Evolutionary conservation across 1,139 yeast species (phyloP).

Genomic region (Sugiyamaella novakii): DNA sequence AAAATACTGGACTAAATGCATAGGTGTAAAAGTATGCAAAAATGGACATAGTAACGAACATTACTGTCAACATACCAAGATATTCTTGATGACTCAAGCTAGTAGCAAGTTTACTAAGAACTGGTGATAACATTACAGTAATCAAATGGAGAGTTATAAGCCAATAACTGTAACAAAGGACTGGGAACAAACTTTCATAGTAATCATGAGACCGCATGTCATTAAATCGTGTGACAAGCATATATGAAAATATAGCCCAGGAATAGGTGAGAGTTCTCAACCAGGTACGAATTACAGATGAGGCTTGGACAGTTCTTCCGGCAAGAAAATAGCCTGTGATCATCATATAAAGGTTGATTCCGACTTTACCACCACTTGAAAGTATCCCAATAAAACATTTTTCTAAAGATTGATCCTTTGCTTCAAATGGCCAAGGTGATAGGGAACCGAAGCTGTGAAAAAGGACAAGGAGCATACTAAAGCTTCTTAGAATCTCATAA

Average conservation of each 20-base stretch:
- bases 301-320: constrained; percentile 5
- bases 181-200: constrained; percentile 11
- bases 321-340: constrained; percentile 17
- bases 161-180: constrained; percentile 14
- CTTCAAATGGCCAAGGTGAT: constrained; percentile 19
- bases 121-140: constrained; percentile 16
- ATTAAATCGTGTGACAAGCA: not conserved
- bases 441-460: constrained; percentile 18
- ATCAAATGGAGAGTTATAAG: constrained; percentile 10
- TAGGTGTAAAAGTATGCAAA: constrained; percentile 8
- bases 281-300: constrained; percentile 16
- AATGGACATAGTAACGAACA: constrained; percentile 9
- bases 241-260: constrained; percentile 7
- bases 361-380: constrained; percentile 16
- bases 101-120: constrained; percentile 8
- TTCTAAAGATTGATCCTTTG: constrained; percentile 3
- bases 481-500: constrained; percentile 21
- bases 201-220: constrained; percentile 10
- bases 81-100: constrained; percentile 4
- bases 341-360: constrained; percentile 16
- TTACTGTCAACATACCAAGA: constrained; percentile 14
- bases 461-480: constrained; percentile 22
- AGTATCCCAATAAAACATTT: not conserved
- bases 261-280: constrained; percentile 9
- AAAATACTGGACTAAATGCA: constrained; percentile 13